A percentile compares a stretch with the other conserved stretches of the same genome.
Evolutionary conservation across 148 eudicot genomes (phyloP).

Genomic region (Rhododendron simsii): DNA sequence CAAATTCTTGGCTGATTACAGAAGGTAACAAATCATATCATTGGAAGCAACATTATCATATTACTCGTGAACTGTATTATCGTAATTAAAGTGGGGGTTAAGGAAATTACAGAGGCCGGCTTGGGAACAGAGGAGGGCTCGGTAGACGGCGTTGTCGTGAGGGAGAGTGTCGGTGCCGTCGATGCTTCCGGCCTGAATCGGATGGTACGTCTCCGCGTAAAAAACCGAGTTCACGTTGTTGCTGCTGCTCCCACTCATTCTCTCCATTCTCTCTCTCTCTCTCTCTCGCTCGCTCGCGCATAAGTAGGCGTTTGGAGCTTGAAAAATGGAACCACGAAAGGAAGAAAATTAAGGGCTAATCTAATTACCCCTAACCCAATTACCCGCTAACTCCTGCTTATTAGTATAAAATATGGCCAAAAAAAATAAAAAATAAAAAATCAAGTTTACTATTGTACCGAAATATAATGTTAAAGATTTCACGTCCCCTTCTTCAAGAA

Average conservation of each 20-base stretch:
- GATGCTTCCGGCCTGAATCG: constrained; percentile 94
- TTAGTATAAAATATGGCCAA: too few relatives aligned
- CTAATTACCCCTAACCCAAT: too few relatives aligned
- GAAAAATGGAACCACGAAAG: too few relatives aligned
- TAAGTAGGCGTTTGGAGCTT: background rate
- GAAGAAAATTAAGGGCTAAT: too few relatives aligned
- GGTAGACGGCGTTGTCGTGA: constrained; percentile 78
- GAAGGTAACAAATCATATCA: too few relatives aligned
- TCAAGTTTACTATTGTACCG: too few relatives aligned
- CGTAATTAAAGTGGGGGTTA: background rate
- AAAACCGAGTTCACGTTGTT: constrained; percentile 55
- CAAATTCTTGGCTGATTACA: too few relatives aligned
- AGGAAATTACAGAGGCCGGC: constrained; percentile 64
- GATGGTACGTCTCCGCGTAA: constrained; percentile 77
- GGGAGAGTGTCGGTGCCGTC: constrained; percentile 94
- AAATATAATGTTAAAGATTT: too few relatives aligned
- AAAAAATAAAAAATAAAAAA: too few relatives aligned
- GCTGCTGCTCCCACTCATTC: constrained; percentile 25
- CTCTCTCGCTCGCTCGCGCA: background rate
- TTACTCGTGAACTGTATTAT: too few relatives aligned
- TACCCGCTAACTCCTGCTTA: too few relatives aligned
- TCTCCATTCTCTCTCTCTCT: background rate
- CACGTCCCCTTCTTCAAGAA: too few relatives aligned
- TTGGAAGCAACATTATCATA: background rate
- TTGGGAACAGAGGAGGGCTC: constrained; percentile 87